These are phyloP conservation scores for Pseudofabraea citricarpa DNA, from an alignment of 2,329 filamentous ascomycete species.

Conservation along the genomic window DNA sequence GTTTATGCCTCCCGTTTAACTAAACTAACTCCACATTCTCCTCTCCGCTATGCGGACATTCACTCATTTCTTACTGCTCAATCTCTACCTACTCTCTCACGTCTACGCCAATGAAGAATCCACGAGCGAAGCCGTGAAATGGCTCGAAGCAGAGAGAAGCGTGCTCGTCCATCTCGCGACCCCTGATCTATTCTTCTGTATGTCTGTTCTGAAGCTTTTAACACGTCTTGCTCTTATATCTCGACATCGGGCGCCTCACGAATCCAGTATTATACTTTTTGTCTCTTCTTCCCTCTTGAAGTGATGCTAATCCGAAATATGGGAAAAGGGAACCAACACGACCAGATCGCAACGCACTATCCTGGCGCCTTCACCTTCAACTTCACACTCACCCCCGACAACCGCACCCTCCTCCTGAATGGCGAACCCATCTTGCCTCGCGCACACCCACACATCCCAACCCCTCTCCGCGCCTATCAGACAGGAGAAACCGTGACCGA, in stretches of 20 bases:
- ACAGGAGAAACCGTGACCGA: constrained; percentile 1
- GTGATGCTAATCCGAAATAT: constrained; percentile 7
- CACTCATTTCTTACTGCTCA: constrained; percentile 8
- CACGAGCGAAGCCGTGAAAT: constrained; percentile 12
- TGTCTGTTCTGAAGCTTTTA: constrained; percentile 10
- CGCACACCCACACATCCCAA: constrained; percentile 9
- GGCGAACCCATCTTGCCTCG: constrained; percentile 15
- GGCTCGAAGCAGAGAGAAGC: constrained; percentile 13
- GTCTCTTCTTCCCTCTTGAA: constrained; percentile 5
- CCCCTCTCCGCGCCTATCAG: constrained; percentile 12
- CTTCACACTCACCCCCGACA: constrained; percentile 16
- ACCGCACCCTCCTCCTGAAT: constrained; percentile 15
- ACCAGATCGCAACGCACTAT: constrained; percentile 7
- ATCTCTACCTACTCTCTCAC: constrained; percentile 5
- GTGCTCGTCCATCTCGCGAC: constrained; percentile 13
- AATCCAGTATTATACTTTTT: constrained; percentile 5
- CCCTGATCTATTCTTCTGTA: constrained; percentile 14
- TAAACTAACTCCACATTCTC: too few species aligned
- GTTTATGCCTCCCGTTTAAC: too few species aligned
- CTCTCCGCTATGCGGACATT: constrained; percentile 1
- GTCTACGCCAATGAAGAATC: constrained; percentile 9
- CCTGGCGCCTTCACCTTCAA: constrained; percentile 15
- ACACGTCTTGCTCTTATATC: constrained; percentile 6
- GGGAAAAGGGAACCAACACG: constrained; percentile 7
- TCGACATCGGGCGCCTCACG: constrained; percentile 3